Base-by-base conservation (phyloP, 1,284 basidiomycete species). In the Anthracocystis panici-leucophaei region DNA sequence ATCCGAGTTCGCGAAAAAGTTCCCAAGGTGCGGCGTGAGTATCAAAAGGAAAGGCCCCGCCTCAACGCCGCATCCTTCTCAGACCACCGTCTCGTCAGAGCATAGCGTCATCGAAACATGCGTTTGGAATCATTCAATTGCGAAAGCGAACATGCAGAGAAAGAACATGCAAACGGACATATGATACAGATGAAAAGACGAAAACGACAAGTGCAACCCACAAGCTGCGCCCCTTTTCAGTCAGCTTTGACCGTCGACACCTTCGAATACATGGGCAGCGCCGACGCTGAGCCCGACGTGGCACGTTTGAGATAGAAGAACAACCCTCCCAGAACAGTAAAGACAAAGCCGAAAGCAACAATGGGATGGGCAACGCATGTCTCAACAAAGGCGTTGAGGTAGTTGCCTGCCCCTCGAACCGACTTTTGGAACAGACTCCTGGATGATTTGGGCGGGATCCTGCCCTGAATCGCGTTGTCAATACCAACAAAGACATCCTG, bases 381-480 rank as follows among this genome's bases (percentile, higher is more conserved):
- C 11, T 71, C 45, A 3, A 73, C 53, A 27, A 65, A 60, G 12
- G 64, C 33, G 49, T 45, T 70, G 50, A 56, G 57, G 29, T 55
- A 72, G n/a, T 27, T 54, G 29, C 50, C 70, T 7, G 76, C 74
- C 5, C 68, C 73, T 5, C 60, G 54, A 1, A 80, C 51, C 12
- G 77, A 66, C 31, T 77, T 67, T 21, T 78, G 73, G 10, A 82
- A 48, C 29, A 75, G 58, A 53, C 59, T 69, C 20, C 67, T 65
- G 8, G 64, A 79, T 2, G 72, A 64, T 40, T 69, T 75, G n/a
- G 68, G 51, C n/a, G 38, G 9, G 3, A 23, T n/a, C 21, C 64
- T 50, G 18, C 80, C 80, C 12, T 33, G 27, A 9, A 68, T 10
- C 2, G 62, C 67, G 5, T 42, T 27, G 11, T 65, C 53, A 18